These are phyloP conservation scores for Imleria badia DNA, from an alignment of 768 basidiomycete species.

Conservation along the genomic window DNA sequence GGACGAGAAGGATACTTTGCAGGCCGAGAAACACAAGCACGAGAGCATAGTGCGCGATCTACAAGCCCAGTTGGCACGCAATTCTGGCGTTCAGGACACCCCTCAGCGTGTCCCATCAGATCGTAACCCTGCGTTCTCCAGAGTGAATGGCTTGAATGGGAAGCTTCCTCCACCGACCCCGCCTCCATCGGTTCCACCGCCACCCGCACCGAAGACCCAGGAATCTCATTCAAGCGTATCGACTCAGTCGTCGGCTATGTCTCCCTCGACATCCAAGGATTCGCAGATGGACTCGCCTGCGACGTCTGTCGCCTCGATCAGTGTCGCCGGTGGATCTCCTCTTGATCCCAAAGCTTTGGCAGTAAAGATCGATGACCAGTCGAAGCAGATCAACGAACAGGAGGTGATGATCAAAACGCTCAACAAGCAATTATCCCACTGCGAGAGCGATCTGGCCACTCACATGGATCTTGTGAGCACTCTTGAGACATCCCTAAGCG, in stretches of 20 bases:
- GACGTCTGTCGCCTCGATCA: slow-evolving; percentile 54
- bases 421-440: slow-evolving; percentile 92
- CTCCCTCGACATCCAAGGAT: slow-evolving; percentile 65
- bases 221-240: slow-evolving; percentile 60
- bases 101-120: slow-evolving; percentile 56
- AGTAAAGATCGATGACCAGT: slow-evolving; percentile 67
- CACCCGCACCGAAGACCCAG: slow-evolving; percentile 62
- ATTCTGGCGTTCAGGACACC: slow-evolving; percentile 36
- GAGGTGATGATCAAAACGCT: slow-evolving; percentile 91
- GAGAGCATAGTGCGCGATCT: slow-evolving; percentile 74
- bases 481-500: slow-evolving; percentile 82
- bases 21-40: slow-evolving; percentile 67
- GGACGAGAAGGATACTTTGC: slow-evolving; percentile 79
- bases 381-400: slow-evolving; percentile 78
- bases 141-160: slow-evolving; percentile 59
- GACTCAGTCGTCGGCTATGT: slow-evolving; percentile 56
- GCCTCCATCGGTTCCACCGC: slow-evolving; percentile 85
- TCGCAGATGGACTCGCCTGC: slow-evolving; percentile 68
- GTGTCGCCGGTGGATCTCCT: slow-evolving; percentile 34
- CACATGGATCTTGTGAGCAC: slow-evolving; percentile 89
- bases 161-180: slow-evolving; percentile 82
- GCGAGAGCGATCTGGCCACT: slow-evolving; percentile 86
- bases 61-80: slow-evolving; percentile 68
- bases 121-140: slow-evolving; percentile 53
- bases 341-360: slow-evolving; percentile 54